Percentiles rank a stretch among this genome's conserved stretches.
These are phyloP conservation scores for Arthroderma sp. DNA, from an alignment of 2,329 filamentous ascomycete species.

Conservation along the genomic window DNA sequence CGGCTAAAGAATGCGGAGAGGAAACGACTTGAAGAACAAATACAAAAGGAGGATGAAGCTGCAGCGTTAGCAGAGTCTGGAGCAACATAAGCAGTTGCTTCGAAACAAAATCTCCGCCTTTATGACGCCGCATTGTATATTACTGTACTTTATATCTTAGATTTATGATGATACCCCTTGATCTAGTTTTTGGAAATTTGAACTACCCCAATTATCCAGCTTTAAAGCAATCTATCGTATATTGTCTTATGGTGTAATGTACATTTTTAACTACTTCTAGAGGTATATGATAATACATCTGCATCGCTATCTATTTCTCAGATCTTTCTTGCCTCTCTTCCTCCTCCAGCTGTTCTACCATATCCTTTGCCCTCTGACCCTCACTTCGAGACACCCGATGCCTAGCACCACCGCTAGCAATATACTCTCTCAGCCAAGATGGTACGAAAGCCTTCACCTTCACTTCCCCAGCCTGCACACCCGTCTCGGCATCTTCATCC, in stretches of 20 bases:
- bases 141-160: too few species aligned
- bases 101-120: too few species aligned
- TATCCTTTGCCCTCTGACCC: conserved; percentile 22
- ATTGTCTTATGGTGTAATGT: too few species aligned
- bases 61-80: conserved; percentile 24
- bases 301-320: too few species aligned
- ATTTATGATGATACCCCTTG: too few species aligned
- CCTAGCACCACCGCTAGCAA: conserved; percentile 26
- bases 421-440: conserved; percentile 49
- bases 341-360: conserved; percentile 20
- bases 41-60: conserved; percentile 36
- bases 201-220: too few species aligned
- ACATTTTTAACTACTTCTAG: too few species aligned
- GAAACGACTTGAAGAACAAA: conserved; percentile 40
- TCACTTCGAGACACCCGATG: conserved; percentile 19
- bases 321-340: conserved; percentile 18
- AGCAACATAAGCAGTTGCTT: too few species aligned
- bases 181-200: too few species aligned
- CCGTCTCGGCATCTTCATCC: conserved; percentile 32
- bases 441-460: conserved; percentile 72
- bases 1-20: conserved; percentile 45
- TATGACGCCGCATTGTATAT: too few species aligned
- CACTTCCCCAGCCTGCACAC: conserved; percentile 28
- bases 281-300: too few species aligned
- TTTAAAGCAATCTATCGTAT: too few species aligned